Evolutionary conservation across 768 basidiomycete genomes (phyloP).

Genomic region (Ramaria rubella): DNA sequence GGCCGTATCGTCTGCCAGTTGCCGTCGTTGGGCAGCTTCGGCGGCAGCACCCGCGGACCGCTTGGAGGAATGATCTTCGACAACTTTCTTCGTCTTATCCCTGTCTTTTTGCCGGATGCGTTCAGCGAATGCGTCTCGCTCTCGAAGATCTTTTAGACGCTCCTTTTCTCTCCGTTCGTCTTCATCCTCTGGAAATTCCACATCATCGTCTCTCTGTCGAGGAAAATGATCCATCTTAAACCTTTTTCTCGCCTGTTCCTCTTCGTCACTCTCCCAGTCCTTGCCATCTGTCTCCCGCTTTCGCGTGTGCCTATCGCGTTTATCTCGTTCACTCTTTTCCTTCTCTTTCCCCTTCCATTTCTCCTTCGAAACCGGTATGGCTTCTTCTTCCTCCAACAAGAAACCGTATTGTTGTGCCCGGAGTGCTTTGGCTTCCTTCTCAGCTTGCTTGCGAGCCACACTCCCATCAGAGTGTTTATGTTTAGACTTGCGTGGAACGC

Average conservation of each 20-base stretch:
- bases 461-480: slow-evolving; percentile 46
- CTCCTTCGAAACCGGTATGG: slow-evolving; percentile 29
- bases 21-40: slow-evolving; percentile 74
- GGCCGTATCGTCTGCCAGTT: slow-evolving; percentile 69
- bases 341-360: slow-evolving; percentile 37
- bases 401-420: slow-evolving; percentile 71
- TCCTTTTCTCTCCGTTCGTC: slow-evolving; percentile 64
- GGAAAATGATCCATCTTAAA: slow-evolving; percentile 28
- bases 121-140: slow-evolving; percentile 90
- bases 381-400: slow-evolving; percentile 72
- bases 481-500: slow-evolving; percentile 73
- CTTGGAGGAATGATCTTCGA: slow-evolving; percentile 87
- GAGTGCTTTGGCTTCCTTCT: slow-evolving; percentile 66
- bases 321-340: slow-evolving; percentile 4
- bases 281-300: slow-evolving; percentile 77
- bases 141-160: slow-evolving; percentile 68
- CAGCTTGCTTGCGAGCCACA: slow-evolving; percentile 55
- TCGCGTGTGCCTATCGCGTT: slow-evolving; percentile 55
- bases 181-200: slow-evolving; percentile 61
- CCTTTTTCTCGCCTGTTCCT: slow-evolving; percentile 62
- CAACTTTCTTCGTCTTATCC: slow-evolving; percentile 82
- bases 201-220: slow-evolving; percentile 22
- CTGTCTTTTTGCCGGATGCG: slow-evolving; percentile 77
- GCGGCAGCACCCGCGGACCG: slow-evolving; percentile 57
- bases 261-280: slow-evolving; percentile 90